These are phyloP conservation scores for Martensiomyces pterosporus DNA, from an alignment of 192 early-diverging fungal species.

Conservation along the genomic window DNA sequence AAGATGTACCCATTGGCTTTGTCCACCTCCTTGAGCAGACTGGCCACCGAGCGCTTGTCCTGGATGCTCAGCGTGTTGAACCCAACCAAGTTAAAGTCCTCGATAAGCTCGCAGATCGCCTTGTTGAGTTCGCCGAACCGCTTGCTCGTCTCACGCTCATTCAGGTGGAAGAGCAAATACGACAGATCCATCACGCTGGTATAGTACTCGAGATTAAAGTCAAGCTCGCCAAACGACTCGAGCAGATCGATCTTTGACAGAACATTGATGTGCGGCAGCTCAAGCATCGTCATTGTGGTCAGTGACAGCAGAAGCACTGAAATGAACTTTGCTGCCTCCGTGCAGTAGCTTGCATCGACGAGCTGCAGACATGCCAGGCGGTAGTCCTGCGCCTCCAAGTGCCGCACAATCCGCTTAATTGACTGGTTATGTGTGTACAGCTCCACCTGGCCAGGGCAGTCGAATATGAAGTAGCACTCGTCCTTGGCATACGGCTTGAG, in stretches of 20 bases:
- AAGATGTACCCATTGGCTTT: conserved; percentile 91
- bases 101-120: conserved; percentile 84
- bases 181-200: conserved; percentile 89
- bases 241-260: conserved; percentile 93
- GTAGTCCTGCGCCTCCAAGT: conserved; percentile 62
- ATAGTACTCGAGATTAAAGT: conserved; percentile 92
- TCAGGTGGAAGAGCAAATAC: conserved; percentile 74
- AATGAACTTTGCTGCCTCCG: conserved; percentile 90
- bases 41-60: conserved; percentile 80
- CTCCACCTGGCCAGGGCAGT: conserved; percentile 97
- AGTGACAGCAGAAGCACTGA: conserved; percentile 84
- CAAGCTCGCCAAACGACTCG: conserved; percentile 62
- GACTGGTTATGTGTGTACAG: conserved; percentile 92
- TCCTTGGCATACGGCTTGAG: conserved; percentile 46
- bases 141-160: conserved; percentile 54
- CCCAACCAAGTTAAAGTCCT: conserved; percentile 88
- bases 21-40: conserved; percentile 75
- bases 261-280: conserved; percentile 96
- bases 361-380: conserved; percentile 76
- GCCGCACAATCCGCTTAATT: conserved; percentile 70
- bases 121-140: conserved; percentile 71
- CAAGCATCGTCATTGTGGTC: conserved; percentile 90
- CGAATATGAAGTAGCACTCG: conserved; percentile 87
- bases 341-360: conserved; percentile 89
- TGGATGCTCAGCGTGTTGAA: conserved; percentile 82